These are phyloP conservation scores for Neofusicoccum kwambonambiense DNA, from an alignment of 2,329 filamentous ascomycete species.

Conservation along the genomic window DNA sequence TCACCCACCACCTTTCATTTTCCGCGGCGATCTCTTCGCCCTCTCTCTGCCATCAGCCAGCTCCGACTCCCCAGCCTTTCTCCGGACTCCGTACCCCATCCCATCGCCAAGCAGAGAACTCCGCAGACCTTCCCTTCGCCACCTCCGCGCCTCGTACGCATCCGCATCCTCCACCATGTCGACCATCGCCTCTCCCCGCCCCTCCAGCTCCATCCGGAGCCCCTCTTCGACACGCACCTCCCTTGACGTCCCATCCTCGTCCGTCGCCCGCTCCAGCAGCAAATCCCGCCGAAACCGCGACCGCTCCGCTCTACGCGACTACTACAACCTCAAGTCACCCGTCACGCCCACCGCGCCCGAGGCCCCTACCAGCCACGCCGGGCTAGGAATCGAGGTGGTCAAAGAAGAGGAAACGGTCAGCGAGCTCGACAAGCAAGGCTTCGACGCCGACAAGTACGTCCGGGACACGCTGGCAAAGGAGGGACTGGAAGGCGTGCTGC, in stretches of 20 bases:
- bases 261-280: conserved; percentile 26
- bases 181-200: conserved; percentile 59
- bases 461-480: conserved; percentile 59
- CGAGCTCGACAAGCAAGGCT: conserved; percentile 72
- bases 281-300: conserved; percentile 67
- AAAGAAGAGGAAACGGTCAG: conserved; percentile 59
- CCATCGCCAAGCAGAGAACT: no score
- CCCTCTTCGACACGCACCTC: conserved; percentile 76
- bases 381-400: conserved; percentile 23
- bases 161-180: conserved; percentile 46
- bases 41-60: no score
- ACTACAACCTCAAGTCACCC: conserved; percentile 76
- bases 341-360: conserved; percentile 41
- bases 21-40: neutral
- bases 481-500: conserved; percentile 66
- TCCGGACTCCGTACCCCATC: no score
- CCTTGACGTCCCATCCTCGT: conserved; percentile 53
- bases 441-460: conserved; percentile 71
- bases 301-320: conserved; percentile 84
- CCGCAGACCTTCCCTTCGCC: neutral
- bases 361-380: conserved; percentile 40
- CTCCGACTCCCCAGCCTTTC: no score
- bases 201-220: conserved; percentile 59
- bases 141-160: neutral
- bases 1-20: neutral